Percentiles rank a stretch among this genome's conserved stretches.
Evolutionary conservation across 345 rosid genomes (phyloP).

Genomic region (Noccaea caerulescens): DNA sequence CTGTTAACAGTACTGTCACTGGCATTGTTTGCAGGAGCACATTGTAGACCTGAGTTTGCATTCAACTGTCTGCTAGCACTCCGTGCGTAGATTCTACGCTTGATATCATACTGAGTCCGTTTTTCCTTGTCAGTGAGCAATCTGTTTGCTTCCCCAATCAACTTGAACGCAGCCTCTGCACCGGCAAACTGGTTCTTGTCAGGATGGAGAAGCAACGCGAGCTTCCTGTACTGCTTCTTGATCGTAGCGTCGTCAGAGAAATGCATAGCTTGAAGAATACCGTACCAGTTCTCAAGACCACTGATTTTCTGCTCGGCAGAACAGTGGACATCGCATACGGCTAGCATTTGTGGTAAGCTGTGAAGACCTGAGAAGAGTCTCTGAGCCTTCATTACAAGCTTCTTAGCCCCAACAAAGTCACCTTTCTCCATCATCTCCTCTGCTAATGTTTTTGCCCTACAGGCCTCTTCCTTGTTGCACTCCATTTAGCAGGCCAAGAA

Average conservation of each 20-base stretch:
- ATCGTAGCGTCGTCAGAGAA: constrained; percentile 58
- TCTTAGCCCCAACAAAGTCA: constrained; percentile 64
- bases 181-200: constrained; percentile 88
- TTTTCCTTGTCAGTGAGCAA: constrained; percentile 58
- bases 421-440: constrained; percentile 60
- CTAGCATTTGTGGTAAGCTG: constrained; percentile 63
- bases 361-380: constrained; percentile 68
- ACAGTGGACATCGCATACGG: constrained; percentile 77
- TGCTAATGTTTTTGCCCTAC: constrained; percentile 66
- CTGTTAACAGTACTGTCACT: background rate
- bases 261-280: constrained; percentile 67
- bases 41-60: constrained; percentile 41
- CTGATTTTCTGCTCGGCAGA: constrained; percentile 56
- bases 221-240: constrained; percentile 86
- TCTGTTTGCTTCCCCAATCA: constrained; percentile 78
- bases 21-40: constrained; percentile 32
- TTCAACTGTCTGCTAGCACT: constrained; percentile 43
- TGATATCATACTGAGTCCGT: constrained; percentile 62
- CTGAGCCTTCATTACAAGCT: constrained; percentile 65
- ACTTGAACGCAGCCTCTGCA: constrained; percentile 90
- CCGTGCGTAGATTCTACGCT: constrained; percentile 44
- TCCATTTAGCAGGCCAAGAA: constrained; percentile 54
- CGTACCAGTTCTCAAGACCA: constrained; percentile 86
- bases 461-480: constrained; percentile 90
- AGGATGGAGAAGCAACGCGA: constrained; percentile 85